Evolutionary conservation across 192 early-diverging fungal species (phyloP).

Genomic region (Obelidium mucronatum): DNA sequence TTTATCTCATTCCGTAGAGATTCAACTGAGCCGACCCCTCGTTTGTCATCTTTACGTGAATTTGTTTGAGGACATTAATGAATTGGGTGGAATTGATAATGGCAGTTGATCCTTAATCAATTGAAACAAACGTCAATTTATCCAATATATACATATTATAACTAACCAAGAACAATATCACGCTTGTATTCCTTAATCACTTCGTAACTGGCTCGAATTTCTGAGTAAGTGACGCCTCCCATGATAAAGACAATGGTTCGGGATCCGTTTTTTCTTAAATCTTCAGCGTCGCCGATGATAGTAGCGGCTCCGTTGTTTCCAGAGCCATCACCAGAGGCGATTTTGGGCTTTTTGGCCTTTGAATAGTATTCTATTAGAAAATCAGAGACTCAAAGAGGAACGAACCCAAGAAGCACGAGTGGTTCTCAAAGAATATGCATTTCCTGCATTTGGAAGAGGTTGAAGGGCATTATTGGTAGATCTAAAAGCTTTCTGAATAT

Average conservation of each 20-base stretch:
- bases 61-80: slow-evolving; percentile 66
- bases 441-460: slow-evolving; percentile 36
- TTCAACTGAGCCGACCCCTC: slow-evolving; percentile 1
- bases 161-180: slow-evolving; percentile 76
- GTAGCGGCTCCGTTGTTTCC: neutral
- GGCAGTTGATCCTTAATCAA: slow-evolving; percentile 70
- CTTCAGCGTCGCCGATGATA: slow-evolving; percentile 35
- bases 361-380: no score
- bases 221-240: slow-evolving; percentile 81
- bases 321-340: neutral
- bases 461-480: slow-evolving; percentile 32
- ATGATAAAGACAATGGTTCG: slow-evolving; percentile 79
- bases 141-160: neutral
- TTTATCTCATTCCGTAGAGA: neutral
- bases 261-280: slow-evolving; percentile 59
- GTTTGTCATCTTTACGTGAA: slow-evolving; percentile 60
- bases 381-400: no score
- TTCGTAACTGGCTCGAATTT: slow-evolving; percentile 76
- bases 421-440: slow-evolving; percentile 58
- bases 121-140: neutral
- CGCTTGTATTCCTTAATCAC: slow-evolving; percentile 64
- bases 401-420: slow-evolving; percentile 60
- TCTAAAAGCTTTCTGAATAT: slow-evolving; percentile 34
- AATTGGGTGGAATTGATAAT: slow-evolving; percentile 75
- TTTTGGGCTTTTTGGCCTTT: slow-evolving; percentile 40